Percentiles rank a stretch among this genome's conserved stretches.
Conservation (phyloP, 1,139 yeast genomes). For the Pichia sp. region DNA sequence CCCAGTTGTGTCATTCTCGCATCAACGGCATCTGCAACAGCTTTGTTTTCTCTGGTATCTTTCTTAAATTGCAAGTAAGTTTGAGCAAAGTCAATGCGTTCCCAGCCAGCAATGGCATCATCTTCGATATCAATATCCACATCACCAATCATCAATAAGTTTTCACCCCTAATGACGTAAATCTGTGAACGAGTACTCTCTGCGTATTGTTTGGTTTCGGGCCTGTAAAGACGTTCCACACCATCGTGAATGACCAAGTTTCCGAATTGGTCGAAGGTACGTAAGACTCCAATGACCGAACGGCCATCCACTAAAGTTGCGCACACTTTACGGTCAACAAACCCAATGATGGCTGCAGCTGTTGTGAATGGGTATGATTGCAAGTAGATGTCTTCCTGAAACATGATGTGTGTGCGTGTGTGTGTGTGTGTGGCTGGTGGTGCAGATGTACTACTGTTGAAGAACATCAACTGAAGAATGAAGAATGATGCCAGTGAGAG, state of each 20-base stretch:
- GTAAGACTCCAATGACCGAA: conserved; percentile 77
- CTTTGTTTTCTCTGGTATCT: background rate
- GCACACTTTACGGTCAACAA: conserved; percentile 83
- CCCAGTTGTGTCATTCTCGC: conserved; percentile 1
- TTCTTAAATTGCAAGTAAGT: conserved; percentile 2
- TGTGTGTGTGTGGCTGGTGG: too few relatives aligned
- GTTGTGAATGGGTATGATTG: conserved; percentile 88
- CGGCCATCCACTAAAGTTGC: conserved; percentile 89
- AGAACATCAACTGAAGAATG: too few relatives aligned
- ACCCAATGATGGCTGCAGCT: conserved; percentile 92
- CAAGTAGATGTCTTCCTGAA: conserved; percentile 38
- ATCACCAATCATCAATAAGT: conserved; percentile 94
- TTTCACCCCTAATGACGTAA: conserved; percentile 92
- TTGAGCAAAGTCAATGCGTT: conserved; percentile 4
- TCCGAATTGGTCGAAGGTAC: conserved; percentile 96
- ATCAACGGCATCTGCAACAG: background rate
- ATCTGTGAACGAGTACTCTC: conserved; percentile 61
- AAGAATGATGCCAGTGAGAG: too few relatives aligned
- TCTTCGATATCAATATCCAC: conserved; percentile 87
- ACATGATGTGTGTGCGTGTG: conserved; percentile 7
- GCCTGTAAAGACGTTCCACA: conserved; percentile 72
- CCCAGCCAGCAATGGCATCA: conserved; percentile 37
- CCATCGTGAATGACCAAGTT: conserved; percentile 90
- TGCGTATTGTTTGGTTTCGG: conserved; percentile 49
- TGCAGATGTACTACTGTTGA: too few relatives aligned